Percentiles rank a stretch among this genome's conserved stretches.
phyloP scores from a whole-genome alignment of 371 early-diverging fungal genomes.

The Mortierella sp. region DNA sequence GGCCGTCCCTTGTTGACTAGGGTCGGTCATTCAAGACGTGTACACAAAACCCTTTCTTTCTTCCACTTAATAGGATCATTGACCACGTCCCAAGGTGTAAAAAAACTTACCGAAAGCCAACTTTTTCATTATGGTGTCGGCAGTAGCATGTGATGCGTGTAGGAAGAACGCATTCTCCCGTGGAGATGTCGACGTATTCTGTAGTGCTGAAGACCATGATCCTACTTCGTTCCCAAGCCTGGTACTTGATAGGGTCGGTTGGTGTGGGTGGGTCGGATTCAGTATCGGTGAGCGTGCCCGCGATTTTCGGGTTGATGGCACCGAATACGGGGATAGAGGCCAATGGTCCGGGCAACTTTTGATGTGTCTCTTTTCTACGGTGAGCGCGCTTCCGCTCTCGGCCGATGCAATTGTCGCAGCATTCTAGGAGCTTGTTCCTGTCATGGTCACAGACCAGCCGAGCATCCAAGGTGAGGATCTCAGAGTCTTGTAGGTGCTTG shows the following conservation, averaged over 20 bases:
- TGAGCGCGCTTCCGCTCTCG: slow-evolving; percentile 67
- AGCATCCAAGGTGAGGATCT: slow-evolving; percentile 69
- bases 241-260: slow-evolving; percentile 40
- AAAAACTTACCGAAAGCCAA: slow-evolving; percentile 67
- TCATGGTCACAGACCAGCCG: slow-evolving; percentile 73
- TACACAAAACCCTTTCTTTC: no score
- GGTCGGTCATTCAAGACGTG: no score
- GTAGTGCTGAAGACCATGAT: slow-evolving; percentile 55
- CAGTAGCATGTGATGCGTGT: slow-evolving; percentile 85
- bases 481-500: slow-evolving; percentile 38
- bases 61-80: no score
- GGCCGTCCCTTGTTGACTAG: no score
- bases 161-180: slow-evolving; percentile 77
- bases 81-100: no score
- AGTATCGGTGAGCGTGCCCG: slow-evolving; percentile 7
- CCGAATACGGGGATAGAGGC: slow-evolving; percentile 46
- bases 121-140: slow-evolving; percentile 78
- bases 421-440: slow-evolving; percentile 62
- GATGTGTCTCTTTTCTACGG: slow-evolving; percentile 39
- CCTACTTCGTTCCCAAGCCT: slow-evolving; percentile 44
- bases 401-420: slow-evolving; percentile 73
- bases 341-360: slow-evolving; percentile 36
- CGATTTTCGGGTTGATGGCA: slow-evolving; percentile 30
- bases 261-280: slow-evolving; percentile 49
- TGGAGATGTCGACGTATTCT: slow-evolving; percentile 68